Evolutionary conservation across 139 green algal species (phyloP).

Genomic region (Coelastrella sp.): DNA sequence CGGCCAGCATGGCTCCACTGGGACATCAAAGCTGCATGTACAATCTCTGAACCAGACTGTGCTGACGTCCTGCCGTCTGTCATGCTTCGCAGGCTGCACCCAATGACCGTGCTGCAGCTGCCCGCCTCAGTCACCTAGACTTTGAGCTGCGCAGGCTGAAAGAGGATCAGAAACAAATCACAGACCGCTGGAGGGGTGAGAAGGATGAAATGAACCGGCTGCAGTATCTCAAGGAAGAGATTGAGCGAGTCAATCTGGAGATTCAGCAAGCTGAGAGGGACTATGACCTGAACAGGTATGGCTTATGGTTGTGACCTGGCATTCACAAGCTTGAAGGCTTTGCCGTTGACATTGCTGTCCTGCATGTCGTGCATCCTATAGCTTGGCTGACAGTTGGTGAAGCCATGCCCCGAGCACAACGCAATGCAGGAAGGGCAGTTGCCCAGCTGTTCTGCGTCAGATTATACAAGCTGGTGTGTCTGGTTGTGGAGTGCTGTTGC

Average conservation of each 20-base stretch:
- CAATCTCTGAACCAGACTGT: too few relatives aligned
- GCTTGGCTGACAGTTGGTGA: too few relatives aligned
- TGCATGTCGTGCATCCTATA: not conserved
- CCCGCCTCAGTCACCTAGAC: slow-evolving; percentile 84
- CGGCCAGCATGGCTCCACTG: too few relatives aligned
- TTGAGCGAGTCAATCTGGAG: slow-evolving; percentile 92
- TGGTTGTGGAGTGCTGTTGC: too few relatives aligned
- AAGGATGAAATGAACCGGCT: slow-evolving; percentile 67
- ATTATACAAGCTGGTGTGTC: too few relatives aligned
- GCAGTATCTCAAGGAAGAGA: slow-evolving; percentile 93
- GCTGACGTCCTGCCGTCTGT: too few relatives aligned
- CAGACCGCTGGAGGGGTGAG: slow-evolving; percentile 86
- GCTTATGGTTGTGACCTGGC: not conserved
- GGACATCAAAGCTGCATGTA: too few relatives aligned
- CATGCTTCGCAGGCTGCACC: slow-evolving; percentile 48
- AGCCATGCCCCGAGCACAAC: too few relatives aligned
- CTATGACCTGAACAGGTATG: slow-evolving; percentile 92
- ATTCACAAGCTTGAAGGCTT: not conserved
- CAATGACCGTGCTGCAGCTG: slow-evolving; percentile 74
- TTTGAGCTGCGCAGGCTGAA: slow-evolving; percentile 87
- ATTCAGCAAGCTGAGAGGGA: slow-evolving; percentile 88
- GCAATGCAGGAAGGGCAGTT: too few relatives aligned
- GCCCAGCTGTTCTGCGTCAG: too few relatives aligned
- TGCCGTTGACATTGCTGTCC: not conserved
- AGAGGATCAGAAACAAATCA: slow-evolving; percentile 82